Base-by-base conservation (phyloP, 768 basidiomycete species). In the Leucogyrophana mollusca region DNA sequence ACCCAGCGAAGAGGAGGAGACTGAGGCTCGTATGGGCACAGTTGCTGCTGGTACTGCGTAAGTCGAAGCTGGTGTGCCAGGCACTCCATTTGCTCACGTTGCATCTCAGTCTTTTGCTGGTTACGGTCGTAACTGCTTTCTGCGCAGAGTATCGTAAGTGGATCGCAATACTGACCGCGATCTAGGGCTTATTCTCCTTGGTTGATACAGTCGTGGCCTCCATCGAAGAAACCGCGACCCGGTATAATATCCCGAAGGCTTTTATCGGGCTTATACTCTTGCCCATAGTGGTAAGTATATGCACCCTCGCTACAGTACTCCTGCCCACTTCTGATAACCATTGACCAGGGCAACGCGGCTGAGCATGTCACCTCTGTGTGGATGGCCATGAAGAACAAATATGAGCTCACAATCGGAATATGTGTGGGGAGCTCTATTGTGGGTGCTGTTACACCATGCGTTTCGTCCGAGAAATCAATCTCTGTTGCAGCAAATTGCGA, bases 191-290 rank as follows among this genome's bases (percentile, higher is more conserved):
- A 23, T 4, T 34, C 20, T n/a, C n/a, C n/a, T n/a, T 51, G 25
- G 27, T 24, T 36, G 23, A 25, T 43, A 0, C 43, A 90, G 89
- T 92, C 64, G 92, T 95, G 30, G 87, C 85, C 3, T 91, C 90
- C 3, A 95, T 96, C 52, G 94, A 95, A 62, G 92, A 94, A 61
- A 90, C 89, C 20, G 90, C 93, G 2, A 71, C 79, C 10, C 76
- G 86, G 33, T 93, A 90, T 64, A 62, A 76, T 44, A 87, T 96
- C 44, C 89, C 90, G 0, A 90, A 90, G 64, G 56, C 82, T 0
- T 93, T 94, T 69, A 92, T 93, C 54, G 90, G 90, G 61, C 64
- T 94, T 11, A 90, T 94, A 54, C 71, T 96, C 23, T 70, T 96
- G 4, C 92, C 93, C 3, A 84, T 96, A 41, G 93, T 94, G 35